A percentile compares a stretch with the other conserved stretches of the same genome.
phyloP scores from a whole-genome alignment of 2,329 filamentous ascomycete genomes.

The Stromatinia cepivora region DNA sequence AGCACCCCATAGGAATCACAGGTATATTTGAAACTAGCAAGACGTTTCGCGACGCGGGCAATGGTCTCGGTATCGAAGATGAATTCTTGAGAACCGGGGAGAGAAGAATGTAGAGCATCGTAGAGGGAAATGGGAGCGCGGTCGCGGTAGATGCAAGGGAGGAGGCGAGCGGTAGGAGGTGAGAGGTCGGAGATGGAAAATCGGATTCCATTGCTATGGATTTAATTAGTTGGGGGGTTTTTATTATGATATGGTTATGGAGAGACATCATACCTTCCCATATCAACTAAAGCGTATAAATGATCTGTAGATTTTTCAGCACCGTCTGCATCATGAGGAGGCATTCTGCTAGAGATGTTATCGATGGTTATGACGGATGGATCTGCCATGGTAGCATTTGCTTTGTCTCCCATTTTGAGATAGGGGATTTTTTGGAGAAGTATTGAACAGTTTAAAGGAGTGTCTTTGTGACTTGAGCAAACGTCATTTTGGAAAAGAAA shows the following conservation, averaged over 20 bases:
- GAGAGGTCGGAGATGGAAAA: constrained; percentile 86
- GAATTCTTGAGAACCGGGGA: constrained; percentile 39
- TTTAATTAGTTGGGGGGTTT: constrained; percentile 21
- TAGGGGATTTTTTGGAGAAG: not conserved
- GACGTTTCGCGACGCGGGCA: constrained; percentile 60
- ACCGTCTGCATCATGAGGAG: constrained; percentile 28
- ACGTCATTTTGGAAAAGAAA: not conserved
- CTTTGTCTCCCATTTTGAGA: not conserved
- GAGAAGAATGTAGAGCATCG: constrained; percentile 66
- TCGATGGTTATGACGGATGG: constrained; percentile 36
- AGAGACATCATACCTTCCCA: constrained; percentile 41
- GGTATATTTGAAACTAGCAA: constrained; percentile 70
- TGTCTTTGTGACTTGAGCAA: not conserved
- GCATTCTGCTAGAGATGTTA: constrained; percentile 38
- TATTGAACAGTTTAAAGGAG: not conserved
- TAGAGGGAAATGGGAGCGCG: constrained; percentile 83
- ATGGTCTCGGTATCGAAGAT: constrained; percentile 60
- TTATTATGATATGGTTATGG: not conserved
- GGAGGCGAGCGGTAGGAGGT: constrained; percentile 67
- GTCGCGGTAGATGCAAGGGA: constrained; percentile 76
- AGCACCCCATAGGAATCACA: constrained; percentile 71
- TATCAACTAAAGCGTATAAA: constrained; percentile 41
- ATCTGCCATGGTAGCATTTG: not conserved
- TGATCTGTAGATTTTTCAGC: constrained; percentile 25
- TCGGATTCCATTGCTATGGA: constrained; percentile 79